Base-by-base conservation (phyloP, 495 filamentous ascomycete species). In the Penicillium pancosmium region DNA sequence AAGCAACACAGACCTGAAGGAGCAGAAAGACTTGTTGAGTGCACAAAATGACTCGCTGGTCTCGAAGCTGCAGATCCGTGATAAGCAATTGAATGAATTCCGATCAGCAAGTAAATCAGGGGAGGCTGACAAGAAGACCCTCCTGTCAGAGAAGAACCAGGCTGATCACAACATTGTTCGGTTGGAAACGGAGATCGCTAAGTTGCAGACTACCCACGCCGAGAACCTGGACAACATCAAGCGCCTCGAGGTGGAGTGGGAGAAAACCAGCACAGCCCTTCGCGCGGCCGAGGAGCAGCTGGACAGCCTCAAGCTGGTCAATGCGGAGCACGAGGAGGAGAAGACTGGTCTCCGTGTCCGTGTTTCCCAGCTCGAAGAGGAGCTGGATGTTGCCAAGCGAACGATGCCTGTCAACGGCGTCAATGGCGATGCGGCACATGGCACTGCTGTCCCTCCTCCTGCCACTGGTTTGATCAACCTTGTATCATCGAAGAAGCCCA, bases 401-500 rank as follows among this genome's bases (percentile, higher is more conserved):
- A 80, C 80, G 12, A 73, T 78, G 21, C 85, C 87, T 43, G 73
- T 79, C 36, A 80, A 82, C 56, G 76, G 69, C 38, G 75, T 76
- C 40, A 73, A 74, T 46, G 90, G 89, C 48, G 91, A 96, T 54
- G 65, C 89, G 54, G 73, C 78, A 40, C 96, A 96, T 68, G 91
- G 91, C 41, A 76, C 71, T 57, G 67, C 72, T 50, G 59, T 73
- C 11, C 80, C 82, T 55, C 69, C 81, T 21, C 83, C 87, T 56
- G 77, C 84, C 3, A 88, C 80, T 56, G 91, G 92, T 52, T 82
- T 99, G 54, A 97, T 99, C 79, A 98, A 98, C 69, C 79, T 99
- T 48, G 94, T 99, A 15, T 91, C 93, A 12, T 91, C 91, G 19
- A 99, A 98, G 84, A 97, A 96, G 80, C 92, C 93, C 35, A 97